A percentile compares a stretch with the other conserved stretches of the same genome.
These are phyloP conservation scores for Ogataea allantospora DNA, from an alignment of 805 yeast genomes.

Conservation along the genomic window DNA sequence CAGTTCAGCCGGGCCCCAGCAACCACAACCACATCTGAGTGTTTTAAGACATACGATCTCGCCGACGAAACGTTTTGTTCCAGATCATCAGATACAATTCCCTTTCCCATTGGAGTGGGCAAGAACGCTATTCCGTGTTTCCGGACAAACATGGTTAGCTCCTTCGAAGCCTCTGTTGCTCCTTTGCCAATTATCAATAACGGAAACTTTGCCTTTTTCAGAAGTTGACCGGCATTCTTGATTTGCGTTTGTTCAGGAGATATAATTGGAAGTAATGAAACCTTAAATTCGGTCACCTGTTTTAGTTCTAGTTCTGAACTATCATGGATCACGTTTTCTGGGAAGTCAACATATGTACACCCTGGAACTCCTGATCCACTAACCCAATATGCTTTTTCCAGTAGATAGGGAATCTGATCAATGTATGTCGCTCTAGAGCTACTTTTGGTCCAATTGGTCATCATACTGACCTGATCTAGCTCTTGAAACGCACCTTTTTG, in stretches of 20 bases:
- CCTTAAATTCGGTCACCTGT: conserved; percentile 11
- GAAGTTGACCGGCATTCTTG: conserved; percentile 34
- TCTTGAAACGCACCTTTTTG: conserved; percentile 71
- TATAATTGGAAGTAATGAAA: conserved; percentile 3
- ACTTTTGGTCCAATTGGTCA: conserved; percentile 47
- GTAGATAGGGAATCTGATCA: conserved; percentile 36
- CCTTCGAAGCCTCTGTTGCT: conserved; percentile 43
- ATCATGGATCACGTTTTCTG: conserved; percentile 56
- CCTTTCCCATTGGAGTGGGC: conserved; percentile 82
- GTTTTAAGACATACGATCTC: conserved; percentile 54
- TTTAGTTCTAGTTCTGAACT: background rate
- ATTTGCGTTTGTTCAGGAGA: conserved; percentile 36
- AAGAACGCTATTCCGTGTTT: conserved; percentile 51
- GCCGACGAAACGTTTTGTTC: conserved; percentile 58
- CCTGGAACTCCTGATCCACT: conserved; percentile 56
- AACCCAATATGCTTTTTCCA: conserved; percentile 47
- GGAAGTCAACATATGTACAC: conserved; percentile 60
- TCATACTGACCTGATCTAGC: conserved; percentile 56
- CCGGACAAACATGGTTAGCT: conserved; percentile 41
- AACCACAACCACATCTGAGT: conserved; percentile 58
- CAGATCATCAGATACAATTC: conserved; percentile 53
- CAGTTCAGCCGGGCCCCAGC: conserved; percentile 71
- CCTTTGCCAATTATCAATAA: conserved; percentile 68
- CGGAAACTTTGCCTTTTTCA: conserved; percentile 43
- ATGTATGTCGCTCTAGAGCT: conserved; percentile 35